Evolutionary conservation across 441 rosid genomes (phyloP), one percentile per base, ranked within the genome.

Genomic region (California macrophylla): DNA sequence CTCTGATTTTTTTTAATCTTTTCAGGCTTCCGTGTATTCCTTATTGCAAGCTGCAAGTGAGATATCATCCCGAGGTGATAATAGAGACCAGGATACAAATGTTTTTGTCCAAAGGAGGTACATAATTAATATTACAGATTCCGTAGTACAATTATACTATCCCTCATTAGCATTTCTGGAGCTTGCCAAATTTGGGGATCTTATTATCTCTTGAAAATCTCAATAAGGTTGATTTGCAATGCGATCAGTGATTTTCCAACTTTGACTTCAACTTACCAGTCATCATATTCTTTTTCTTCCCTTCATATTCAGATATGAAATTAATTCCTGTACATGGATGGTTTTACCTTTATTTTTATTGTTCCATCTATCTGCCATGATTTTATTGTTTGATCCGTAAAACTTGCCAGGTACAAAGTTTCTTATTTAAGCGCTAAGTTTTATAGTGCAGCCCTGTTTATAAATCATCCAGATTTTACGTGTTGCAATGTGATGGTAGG

Each of bases 31-130:
- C 52, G 93, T 83, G 50, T 88, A 84, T 84, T 87, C 86, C 75
- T 83, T 92, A 71, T 74, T 95, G 81, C 95, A 86, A 92, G 99
- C 99, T 75, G 96, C 93, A 45, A 82, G 81, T 63, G 97, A 92
- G 80, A 92, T 89, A 81, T 83, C 98, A 70, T 86, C 90, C 58
- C 88, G 81, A 68, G 93, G 95, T 70, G 85, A 87, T 83, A 81
- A 85, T 67, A 83, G 92, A 82, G 97, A 95, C 75, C 82, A 84
- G 71, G 97, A 89, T 78, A 66, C 79, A 69, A 84, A 84, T 76
- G 83, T 87, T 81, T 90, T 90, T 78, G 90, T 92, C 34, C 95
- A 88, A 70, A 87, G 86, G 77, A 95, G 98, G 99, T 95, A 87
- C 61, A 70, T 5, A 66, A 34, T 10, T 6, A 42, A 13, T 42